Base-by-base conservation (phyloP, 2,329 filamentous ascomycete genomes). In the Zymoseptoria ardabiliae region DNA sequence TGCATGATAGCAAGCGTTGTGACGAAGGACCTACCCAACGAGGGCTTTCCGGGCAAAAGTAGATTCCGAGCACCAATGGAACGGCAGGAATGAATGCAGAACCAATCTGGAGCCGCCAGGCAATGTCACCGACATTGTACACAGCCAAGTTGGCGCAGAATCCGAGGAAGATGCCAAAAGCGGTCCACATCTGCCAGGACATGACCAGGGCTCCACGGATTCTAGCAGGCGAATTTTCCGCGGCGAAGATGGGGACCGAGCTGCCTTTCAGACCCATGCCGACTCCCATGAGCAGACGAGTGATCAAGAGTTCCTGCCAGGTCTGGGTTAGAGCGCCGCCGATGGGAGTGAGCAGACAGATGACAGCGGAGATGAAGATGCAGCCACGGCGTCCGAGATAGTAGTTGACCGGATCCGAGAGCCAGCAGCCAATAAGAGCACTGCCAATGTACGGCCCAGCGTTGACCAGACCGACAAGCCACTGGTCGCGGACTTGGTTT, bases 381-480 rank as follows among this genome's bases (percentile, higher is more conserved):
- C 72, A 72, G 2, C 71, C 72, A 2, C 74, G 70, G 28, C 75
- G 69, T 21, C 71, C 71, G 25, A 71, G 54, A 60, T 66, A 69
- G 60, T 66, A 59, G 58, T 72, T 72, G 53, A 68, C 73, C 83
- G 66, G 66, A 4, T 85, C 84, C 65, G 78, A 61, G 20, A 63
- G 28, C 41, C 57, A 54, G 50, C 51, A 54, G n/a, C 66, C 65
- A 48, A 66, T 58, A 57, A 69, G 64, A 21, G 65, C 62, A 59
- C 58, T 55, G 50, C 79, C 80, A 55, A 85, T 75, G 57, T 85
- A 82, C 0, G 81, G 76, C 53, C 75, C 80, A 21, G 81, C 77
- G 62, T 90, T 90, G 62, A 90, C 76, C 2, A 89, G 73, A 51
- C 88, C 88, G n/a, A 89, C 77, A 35, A 89, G 75, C 77, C 82